These are phyloP conservation scores for Boletus semigastroideus DNA, from an alignment of 1,284 basidiomycete genomes.

Conservation along the genomic window DNA sequence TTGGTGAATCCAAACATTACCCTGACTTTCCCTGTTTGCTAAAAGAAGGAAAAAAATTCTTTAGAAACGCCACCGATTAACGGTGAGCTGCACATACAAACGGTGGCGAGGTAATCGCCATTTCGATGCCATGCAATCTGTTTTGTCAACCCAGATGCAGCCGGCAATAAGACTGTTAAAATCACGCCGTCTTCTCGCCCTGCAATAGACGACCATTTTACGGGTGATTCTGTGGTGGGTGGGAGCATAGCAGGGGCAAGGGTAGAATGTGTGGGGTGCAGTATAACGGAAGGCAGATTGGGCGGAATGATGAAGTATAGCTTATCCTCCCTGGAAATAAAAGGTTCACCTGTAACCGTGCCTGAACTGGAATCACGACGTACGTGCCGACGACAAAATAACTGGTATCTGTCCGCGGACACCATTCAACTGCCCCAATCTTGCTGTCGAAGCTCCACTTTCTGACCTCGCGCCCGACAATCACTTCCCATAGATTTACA, in stretches of 20 bases:
- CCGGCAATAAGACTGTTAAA: slow-evolving; percentile 59
- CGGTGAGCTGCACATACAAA: slow-evolving; percentile 55
- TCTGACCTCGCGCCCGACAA: slow-evolving; percentile 87
- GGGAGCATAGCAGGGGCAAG: slow-evolving; percentile 67
- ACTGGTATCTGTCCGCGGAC: slow-evolving; percentile 81
- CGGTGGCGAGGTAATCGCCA: slow-evolving; percentile 95
- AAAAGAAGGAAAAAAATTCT: slow-evolving; percentile 9
- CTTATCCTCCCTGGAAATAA: slow-evolving; percentile 64
- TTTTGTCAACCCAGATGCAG: slow-evolving; percentile 74
- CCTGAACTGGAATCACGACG: slow-evolving; percentile 36
- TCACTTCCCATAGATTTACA: slow-evolving; percentile 93
- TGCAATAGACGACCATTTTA: slow-evolving; percentile 64
- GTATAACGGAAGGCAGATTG: slow-evolving; percentile 58
- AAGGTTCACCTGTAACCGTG: slow-evolving; percentile 16
- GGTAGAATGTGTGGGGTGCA: slow-evolving; percentile 62
- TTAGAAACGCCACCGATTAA: slow-evolving; percentile 11
- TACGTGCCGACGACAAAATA: slow-evolving; percentile 84
- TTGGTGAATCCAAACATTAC: slow-evolving; percentile 93
- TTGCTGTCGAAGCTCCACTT: slow-evolving; percentile 83
- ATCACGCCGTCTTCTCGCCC: slow-evolving; percentile 52
- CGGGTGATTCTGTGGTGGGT: slow-evolving; percentile 56
- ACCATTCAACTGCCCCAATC: slow-evolving; percentile 91
- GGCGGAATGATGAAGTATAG: slow-evolving; percentile 85
- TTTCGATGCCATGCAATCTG: slow-evolving; percentile 92
- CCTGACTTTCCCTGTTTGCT: slow-evolving; percentile 66